phyloP scores from a whole-genome alignment of 768 basidiomycete species.

The Rhodotorula paludigena region DNA sequence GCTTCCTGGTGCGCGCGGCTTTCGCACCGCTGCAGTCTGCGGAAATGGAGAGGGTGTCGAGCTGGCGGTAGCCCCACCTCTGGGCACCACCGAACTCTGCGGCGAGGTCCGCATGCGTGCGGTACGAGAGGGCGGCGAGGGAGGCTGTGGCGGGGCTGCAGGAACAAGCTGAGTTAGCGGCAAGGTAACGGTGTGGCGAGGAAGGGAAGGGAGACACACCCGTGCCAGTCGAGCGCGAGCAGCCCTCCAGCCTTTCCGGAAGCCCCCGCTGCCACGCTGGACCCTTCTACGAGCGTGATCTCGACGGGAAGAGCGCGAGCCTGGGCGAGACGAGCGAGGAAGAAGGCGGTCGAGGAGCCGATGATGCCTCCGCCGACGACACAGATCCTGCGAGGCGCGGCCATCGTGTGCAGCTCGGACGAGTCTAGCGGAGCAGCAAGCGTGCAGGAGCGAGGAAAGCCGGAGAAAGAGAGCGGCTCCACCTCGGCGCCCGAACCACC shows the following conservation, averaged over 20 bases:
- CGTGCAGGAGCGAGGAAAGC: background rate
- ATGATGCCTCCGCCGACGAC: constrained; percentile 84
- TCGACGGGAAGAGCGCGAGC: constrained; percentile 25
- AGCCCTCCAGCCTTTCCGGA: constrained; percentile 81
- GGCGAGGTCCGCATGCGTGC: constrained; percentile 69
- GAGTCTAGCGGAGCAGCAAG: background rate
- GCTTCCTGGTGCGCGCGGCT: background rate
- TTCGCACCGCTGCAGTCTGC: constrained; percentile 11
- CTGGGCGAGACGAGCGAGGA: constrained; percentile 59
- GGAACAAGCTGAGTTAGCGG: background rate
- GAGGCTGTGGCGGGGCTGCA: constrained; percentile 54
- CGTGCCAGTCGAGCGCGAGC: constrained; percentile 75
- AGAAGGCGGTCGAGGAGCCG: constrained; percentile 77
- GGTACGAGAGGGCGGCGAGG: constrained; percentile 65
- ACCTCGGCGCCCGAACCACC: no score
- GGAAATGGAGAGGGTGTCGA: constrained; percentile 54
- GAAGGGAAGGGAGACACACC: constrained; percentile 3
- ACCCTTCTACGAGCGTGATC: constrained; percentile 66
- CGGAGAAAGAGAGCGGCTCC: no score
- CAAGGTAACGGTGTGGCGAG: background rate
- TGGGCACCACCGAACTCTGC: constrained; percentile 62
- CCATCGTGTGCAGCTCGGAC: no score
- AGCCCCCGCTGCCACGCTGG: constrained; percentile 68
- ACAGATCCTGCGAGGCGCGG: constrained; percentile 51
- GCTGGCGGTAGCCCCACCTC: constrained; percentile 78